These are phyloP conservation scores for Kondoa malvinella DNA, from an alignment of 768 basidiomycete genomes.

Conservation along the genomic window DNA sequence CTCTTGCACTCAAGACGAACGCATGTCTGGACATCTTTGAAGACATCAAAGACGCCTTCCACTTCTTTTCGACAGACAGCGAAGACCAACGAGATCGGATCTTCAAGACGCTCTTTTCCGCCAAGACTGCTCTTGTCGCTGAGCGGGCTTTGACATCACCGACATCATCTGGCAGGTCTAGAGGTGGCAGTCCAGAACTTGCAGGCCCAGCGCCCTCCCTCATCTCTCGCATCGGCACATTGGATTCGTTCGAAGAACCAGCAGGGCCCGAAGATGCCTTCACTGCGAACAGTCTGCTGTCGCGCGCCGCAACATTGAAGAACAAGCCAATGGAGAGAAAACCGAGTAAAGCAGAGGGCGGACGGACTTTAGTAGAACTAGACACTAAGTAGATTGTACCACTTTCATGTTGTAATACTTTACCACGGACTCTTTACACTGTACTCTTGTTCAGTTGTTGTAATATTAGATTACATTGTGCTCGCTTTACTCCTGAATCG, in stretches of 20 bases:
- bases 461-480: not conserved
- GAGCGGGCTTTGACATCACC: not conserved
- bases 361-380: not conserved
- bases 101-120: not conserved
- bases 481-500: not conserved
- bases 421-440: not conserved
- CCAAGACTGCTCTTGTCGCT: not conserved
- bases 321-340: not conserved
- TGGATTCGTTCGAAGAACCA: not conserved
- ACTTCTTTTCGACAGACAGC: not conserved
- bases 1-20: not conserved
- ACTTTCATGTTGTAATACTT: not conserved
- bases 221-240: not conserved
- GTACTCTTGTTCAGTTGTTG: not conserved
- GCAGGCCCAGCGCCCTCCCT: not conserved
- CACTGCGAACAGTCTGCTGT: not conserved
- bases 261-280: not conserved
- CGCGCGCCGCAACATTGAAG: not conserved
- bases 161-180: not conserved
- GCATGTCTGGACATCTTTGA: not conserved
- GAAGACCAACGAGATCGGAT: not conserved
- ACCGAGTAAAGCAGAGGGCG: not conserved
- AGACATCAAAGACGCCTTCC: not conserved
- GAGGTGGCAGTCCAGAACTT: not conserved
- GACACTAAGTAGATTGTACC: too few species aligned